Evolutionary conservation across 768 basidiomycete species (phyloP).

Genomic region (Lactarius tabidus): DNA sequence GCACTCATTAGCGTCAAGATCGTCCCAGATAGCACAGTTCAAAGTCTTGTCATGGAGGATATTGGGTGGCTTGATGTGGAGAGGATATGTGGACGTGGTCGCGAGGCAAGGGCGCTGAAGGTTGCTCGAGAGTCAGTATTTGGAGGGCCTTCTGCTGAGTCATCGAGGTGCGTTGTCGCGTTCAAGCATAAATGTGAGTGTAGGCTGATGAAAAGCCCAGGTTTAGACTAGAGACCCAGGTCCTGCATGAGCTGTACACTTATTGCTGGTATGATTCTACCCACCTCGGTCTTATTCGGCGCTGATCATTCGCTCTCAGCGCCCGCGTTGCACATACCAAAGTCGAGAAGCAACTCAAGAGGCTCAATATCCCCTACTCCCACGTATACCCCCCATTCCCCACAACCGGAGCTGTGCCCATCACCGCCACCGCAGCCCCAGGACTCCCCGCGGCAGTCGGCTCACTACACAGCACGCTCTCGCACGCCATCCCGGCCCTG

Average conservation of each 20-base stretch:
- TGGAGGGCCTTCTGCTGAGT: constrained; percentile 1
- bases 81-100: constrained; percentile 48
- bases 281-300: neutral
- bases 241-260: constrained; percentile 73
- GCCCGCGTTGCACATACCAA: constrained; percentile 88
- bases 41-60: constrained; percentile 66
- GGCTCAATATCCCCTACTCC: constrained; percentile 71
- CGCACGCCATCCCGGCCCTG: constrained; percentile 75
- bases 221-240: constrained; percentile 69
- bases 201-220: constrained; percentile 22
- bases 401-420: constrained; percentile 31
- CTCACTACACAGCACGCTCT: constrained; percentile 66
- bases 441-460: constrained; percentile 42
- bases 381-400: constrained; percentile 59
- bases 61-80: constrained; percentile 74
- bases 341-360: constrained; percentile 83
- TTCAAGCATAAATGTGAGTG: neutral
- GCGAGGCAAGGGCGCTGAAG: constrained; percentile 29
- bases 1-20: constrained; percentile 71
- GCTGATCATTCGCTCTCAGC: constrained; percentile 37
- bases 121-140: constrained; percentile 31
- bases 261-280: constrained; percentile 69
- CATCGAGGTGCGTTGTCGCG: constrained; percentile 14
- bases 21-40: constrained; percentile 50
- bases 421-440: neutral